Conservation (phyloP, 169 alveolate genomes). For the Plasmodium berghei region DNA sequence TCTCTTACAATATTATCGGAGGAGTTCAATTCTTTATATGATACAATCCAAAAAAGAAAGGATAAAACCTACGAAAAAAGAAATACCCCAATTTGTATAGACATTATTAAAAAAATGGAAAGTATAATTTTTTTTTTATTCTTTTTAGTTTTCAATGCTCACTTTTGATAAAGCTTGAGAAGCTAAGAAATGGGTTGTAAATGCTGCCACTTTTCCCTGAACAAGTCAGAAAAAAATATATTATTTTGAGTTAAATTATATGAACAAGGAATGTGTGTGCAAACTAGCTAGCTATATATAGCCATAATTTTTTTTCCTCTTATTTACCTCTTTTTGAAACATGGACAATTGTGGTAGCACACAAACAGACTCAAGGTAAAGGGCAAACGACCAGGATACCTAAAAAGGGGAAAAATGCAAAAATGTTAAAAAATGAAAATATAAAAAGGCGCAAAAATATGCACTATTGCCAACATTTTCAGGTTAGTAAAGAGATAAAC, state of each 20-base stretch:
- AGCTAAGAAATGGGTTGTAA: conserved; percentile 95
- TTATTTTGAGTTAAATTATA: not conserved
- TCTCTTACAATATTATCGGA: conserved; percentile 78
- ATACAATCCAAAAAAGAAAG: conserved; percentile 93
- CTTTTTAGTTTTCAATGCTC: not conserved
- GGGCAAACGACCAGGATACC: conserved; percentile 93
- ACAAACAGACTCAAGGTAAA: conserved; percentile 93
- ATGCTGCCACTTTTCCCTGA: conserved; percentile 91
- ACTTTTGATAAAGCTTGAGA: conserved; percentile 92
- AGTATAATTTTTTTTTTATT: conserved; percentile 2
- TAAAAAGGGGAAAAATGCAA: not conserved
- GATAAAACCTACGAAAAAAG: conserved; percentile 83
- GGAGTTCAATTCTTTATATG: conserved; percentile 91
- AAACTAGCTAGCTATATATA: not conserved
- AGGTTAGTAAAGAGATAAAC: too few species aligned
- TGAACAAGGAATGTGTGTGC: not conserved
- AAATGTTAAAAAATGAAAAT: not conserved
- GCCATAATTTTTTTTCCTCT: conserved; percentile 10
- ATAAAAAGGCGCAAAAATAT: too few species aligned
- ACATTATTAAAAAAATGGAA: not conserved
- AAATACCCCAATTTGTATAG: not conserved
- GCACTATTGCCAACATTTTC: too few species aligned
- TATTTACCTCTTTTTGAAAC: conserved; percentile 91
- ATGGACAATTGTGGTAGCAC: conserved; percentile 93
- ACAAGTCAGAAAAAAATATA: conserved; percentile 10